Evolutionary conservation across 2,329 filamentous ascomycete species (phyloP).

Genomic region (Penicillium thymicola): DNA sequence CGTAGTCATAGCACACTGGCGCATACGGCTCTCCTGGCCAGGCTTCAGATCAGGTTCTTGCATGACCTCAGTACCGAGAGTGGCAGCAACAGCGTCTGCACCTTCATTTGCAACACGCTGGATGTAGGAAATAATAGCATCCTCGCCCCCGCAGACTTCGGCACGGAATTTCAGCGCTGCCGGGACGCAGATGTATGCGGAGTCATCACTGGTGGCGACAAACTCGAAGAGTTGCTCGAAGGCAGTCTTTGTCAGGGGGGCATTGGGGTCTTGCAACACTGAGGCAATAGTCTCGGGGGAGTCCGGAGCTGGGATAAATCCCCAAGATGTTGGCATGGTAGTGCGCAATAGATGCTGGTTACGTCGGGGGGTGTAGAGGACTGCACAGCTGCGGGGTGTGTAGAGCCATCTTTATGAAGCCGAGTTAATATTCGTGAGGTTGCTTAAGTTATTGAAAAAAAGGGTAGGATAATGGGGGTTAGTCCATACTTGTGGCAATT

Average conservation of each 20-base stretch:
- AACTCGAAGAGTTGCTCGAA: constrained; percentile 74
- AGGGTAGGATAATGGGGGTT: neutral
- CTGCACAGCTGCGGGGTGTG: constrained; percentile 72
- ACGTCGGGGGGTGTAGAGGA: constrained; percentile 72
- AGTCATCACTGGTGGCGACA: constrained; percentile 70
- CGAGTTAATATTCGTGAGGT: constrained; percentile 6
- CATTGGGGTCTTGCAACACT: constrained; percentile 33
- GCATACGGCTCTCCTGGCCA: constrained; percentile 43
- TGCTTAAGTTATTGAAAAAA: neutral
- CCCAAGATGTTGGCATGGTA: constrained; percentile 76
- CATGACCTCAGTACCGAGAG: constrained; percentile 68
- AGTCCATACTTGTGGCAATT: constrained; percentile 71
- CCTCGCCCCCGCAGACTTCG: constrained; percentile 69
- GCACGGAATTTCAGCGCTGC: constrained; percentile 69
- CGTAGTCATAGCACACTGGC: constrained; percentile 68
- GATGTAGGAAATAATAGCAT: constrained; percentile 63
- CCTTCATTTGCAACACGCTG: constrained; percentile 62
- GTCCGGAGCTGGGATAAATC: constrained; percentile 56
- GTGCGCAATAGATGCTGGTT: constrained; percentile 74
- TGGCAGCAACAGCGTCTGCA: constrained; percentile 57
- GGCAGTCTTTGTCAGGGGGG: constrained; percentile 44
- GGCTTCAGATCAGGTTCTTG: constrained; percentile 47
- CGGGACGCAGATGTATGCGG: constrained; percentile 68
- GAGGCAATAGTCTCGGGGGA: constrained; percentile 48
- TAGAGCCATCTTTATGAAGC: constrained; percentile 65